Base-by-base conservation (phyloP, 495 filamentous ascomycete species). In the Lindgomyces ingoldianus region DNA sequence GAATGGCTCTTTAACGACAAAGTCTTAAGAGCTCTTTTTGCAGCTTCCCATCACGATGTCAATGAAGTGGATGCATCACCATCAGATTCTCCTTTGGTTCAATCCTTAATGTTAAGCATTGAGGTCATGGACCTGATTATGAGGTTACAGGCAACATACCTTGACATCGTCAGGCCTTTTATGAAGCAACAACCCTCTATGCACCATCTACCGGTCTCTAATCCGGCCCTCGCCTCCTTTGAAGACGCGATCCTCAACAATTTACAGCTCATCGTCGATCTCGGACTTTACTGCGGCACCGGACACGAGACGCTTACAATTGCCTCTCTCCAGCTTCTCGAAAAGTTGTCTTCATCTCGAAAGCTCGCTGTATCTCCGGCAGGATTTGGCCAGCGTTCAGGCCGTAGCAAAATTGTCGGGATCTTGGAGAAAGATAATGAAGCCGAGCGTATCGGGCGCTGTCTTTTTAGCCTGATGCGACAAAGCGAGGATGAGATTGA, bases 1-100 rank as follows among this genome's bases (percentile, higher is more conserved):
- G 95, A 98, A 73, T 98, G 95, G 90, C 81, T 98, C 74, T 96
- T 96, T 72, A 96, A 96, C 68, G 90, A 94, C 66, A 91, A 90
- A 64, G 91, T 96, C 24, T 82, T 96, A 57, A 81, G 81, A 64
- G 84, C 86, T 21, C 74, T 99, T 14, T 91, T 96, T 71, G 80
- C 85, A 52, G 84, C 86, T 12, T 84, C 91, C 39, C 85, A 90
- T 56, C 85, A 93, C 71, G 83, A 94, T 69, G 73, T 88, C 19
- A 74, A 77, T 10, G 84, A 88, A 52, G 80, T 98, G 45, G 79
- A 85, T 49, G 83, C 81, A 49, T 82, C 89, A 11, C 74, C 84
- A 8, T 79, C 84, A 8, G 86, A 90, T 52, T 95, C 91, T 4
- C 87, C 91, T 4, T 76, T 92, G 44, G 83, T 96, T 12, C 76